Evolutionary conservation across 192 early-diverging fungal species (phyloP).

Genomic region (Dimargaris cristalligena): DNA sequence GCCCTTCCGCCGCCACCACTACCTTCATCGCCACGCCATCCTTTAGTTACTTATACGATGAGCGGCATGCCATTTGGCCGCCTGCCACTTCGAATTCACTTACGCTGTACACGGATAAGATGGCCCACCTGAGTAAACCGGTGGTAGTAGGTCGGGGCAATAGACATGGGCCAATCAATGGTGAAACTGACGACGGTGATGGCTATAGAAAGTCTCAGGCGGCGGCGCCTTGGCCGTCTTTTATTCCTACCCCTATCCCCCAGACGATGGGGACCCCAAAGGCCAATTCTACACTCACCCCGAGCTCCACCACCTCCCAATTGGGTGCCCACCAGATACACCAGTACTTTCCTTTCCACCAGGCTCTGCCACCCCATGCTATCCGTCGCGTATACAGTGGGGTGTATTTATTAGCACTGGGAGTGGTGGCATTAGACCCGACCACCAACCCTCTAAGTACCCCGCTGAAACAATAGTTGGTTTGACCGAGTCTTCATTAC

Average conservation of each 20-base stretch:
- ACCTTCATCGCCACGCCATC: conserved; percentile 24
- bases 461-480: too few relatives aligned
- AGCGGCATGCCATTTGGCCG: conserved; percentile 32
- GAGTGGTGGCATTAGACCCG: background rate
- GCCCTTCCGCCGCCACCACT: conserved; percentile 5
- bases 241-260: background rate
- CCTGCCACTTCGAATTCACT: conserved; percentile 26
- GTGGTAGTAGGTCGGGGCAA: conserved; percentile 26
- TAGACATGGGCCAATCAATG: background rate
- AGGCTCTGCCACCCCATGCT: background rate
- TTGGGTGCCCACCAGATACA: background rate
- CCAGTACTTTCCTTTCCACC: background rate
- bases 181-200: background rate
- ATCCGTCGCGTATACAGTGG: background rate
- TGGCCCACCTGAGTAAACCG: conserved; percentile 19
- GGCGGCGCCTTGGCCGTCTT: background rate
- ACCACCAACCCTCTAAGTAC: too few relatives aligned
- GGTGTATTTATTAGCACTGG: background rate
- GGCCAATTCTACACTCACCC: too few relatives aligned
- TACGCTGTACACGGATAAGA: conserved; percentile 23
- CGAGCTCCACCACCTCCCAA: too few relatives aligned
- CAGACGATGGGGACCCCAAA: background rate
- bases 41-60: conserved; percentile 27
- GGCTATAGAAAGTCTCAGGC: background rate
- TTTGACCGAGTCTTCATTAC: too few relatives aligned